phyloP scores from a whole-genome alignment of 116 monocot genomes.

The Thalassia testudinum region DNA sequence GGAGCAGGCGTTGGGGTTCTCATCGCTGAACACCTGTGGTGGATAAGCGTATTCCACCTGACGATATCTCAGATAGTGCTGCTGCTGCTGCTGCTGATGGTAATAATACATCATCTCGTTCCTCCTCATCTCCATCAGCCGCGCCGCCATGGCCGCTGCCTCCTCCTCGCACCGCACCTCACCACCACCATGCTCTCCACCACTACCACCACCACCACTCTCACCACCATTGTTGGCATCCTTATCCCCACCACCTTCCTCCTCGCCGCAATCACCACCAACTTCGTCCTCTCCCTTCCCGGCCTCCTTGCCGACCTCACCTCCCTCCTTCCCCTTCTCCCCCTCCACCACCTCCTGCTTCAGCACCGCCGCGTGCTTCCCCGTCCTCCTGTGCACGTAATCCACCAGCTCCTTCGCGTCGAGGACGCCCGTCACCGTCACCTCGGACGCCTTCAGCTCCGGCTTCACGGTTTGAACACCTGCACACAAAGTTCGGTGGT shows the following conservation, averaged over 20 bases:
- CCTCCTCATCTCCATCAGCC: slow-evolving; percentile 2
- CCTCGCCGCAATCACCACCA: neutral
- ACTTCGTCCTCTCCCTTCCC: too few relatives aligned
- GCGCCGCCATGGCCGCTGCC: too few relatives aligned
- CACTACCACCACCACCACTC: slow-evolving; percentile 8
- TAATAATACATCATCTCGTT: neutral
- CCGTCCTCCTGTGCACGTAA: slow-evolving; percentile 31
- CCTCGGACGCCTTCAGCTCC: slow-evolving; percentile 48
- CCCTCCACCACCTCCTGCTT: slow-evolving; percentile 23
- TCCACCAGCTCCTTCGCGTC: slow-evolving; percentile 23
- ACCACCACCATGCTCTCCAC: neutral
- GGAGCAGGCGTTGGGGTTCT: slow-evolving; percentile 60
- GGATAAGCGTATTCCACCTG: slow-evolving; percentile 26
- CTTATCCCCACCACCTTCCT: slow-evolving; percentile 3
- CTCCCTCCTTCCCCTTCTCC: slow-evolving; percentile 2
- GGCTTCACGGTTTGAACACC: slow-evolving; percentile 46
- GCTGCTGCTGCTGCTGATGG: slow-evolving; percentile 10
- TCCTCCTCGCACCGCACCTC: neutral
- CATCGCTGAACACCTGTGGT: slow-evolving; percentile 62
- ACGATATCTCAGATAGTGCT: slow-evolving; percentile 41
- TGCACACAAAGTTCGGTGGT: neutral
- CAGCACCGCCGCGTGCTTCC: slow-evolving; percentile 37
- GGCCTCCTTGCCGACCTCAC: too few relatives aligned
- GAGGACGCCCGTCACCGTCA: slow-evolving; percentile 36
- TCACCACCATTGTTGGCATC: slow-evolving; percentile 2